Conservation (phyloP, 2,329 filamentous ascomycete species). For the Metarhizium guizhouense region DNA sequence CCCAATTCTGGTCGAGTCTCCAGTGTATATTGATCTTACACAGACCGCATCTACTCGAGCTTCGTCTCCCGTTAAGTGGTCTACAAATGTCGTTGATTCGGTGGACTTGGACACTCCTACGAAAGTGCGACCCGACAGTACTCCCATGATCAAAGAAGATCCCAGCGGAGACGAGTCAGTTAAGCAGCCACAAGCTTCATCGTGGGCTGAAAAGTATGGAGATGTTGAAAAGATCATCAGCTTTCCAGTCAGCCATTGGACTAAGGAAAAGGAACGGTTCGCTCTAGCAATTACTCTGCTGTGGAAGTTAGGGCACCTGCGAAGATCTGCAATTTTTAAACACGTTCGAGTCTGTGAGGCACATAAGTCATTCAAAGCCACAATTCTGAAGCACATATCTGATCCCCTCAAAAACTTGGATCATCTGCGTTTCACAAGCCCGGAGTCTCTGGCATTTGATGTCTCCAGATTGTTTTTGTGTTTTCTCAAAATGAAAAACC, state of each 20-base stretch:
- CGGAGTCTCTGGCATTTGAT: slow-evolving; percentile 18
- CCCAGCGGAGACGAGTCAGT: background rate
- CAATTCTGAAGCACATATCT: slow-evolving; percentile 6
- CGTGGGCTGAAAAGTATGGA: slow-evolving; percentile 3
- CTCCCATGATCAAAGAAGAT: background rate
- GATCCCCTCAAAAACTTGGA: slow-evolving; percentile 8
- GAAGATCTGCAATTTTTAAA: slow-evolving; percentile 18
- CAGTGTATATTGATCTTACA: slow-evolving; percentile 21
- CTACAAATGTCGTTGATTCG: background rate
- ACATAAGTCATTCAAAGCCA: slow-evolving; percentile 4
- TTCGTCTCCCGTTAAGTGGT: slow-evolving; percentile 8
- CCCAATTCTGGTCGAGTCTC: slow-evolving; percentile 11
- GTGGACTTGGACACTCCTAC: slow-evolving; percentile 16
- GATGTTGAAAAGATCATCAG: slow-evolving; percentile 12
- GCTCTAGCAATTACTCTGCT: slow-evolving; percentile 20
- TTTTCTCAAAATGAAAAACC: slow-evolving; percentile 17
- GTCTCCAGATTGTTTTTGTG: slow-evolving; percentile 21
- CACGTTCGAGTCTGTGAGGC: slow-evolving; percentile 13
- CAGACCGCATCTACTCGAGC: slow-evolving; percentile 10
- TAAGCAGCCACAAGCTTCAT: background rate
- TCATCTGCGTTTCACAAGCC: slow-evolving; percentile 6
- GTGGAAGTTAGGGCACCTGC: slow-evolving; percentile 19
- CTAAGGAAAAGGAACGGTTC: slow-evolving; percentile 18
- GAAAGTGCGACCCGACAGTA: slow-evolving; percentile 4
- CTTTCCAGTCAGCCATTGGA: slow-evolving; percentile 14